Percentiles rank a stretch among this genome's conserved stretches.
phyloP scores from a whole-genome alignment of 805 yeast genomes.

The Cyberlindnera maclurae region DNA sequence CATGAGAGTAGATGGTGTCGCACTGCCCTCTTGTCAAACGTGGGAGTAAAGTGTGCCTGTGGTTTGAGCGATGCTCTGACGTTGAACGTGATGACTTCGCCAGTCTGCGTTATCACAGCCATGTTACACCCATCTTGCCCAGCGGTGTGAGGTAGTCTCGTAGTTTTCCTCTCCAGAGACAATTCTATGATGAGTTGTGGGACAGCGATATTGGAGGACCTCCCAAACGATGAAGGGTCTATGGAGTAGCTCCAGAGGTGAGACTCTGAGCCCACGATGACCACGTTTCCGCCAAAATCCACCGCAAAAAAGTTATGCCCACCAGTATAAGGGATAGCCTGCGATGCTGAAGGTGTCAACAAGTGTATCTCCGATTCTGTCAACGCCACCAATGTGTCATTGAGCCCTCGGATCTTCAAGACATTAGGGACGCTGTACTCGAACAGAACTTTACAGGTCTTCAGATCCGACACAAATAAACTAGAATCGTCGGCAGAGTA shows the following conservation, averaged over 20 bases:
- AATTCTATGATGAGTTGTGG: conserved; percentile 9
- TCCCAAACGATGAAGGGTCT: conserved; percentile 10
- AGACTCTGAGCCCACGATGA: conserved; percentile 8
- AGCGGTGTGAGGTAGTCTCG: conserved; percentile 11
- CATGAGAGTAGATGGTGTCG: conserved; percentile 1
- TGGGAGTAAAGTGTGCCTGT: conserved; percentile 4
- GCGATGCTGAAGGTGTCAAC: neutral
- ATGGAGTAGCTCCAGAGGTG: conserved; percentile 10
- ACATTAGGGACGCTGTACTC: conserved; percentile 7
- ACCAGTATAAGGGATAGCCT: conserved; percentile 3
- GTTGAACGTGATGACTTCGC: conserved; percentile 13
- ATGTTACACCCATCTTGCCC: conserved; percentile 24
- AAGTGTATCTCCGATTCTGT: conserved; percentile 4
- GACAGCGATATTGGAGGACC: conserved; percentile 2
- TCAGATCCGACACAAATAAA: conserved; percentile 12
- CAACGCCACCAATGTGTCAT: conserved; percentile 6
- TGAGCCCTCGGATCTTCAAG: conserved; percentile 7
- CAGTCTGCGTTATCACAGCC: conserved; percentile 11
- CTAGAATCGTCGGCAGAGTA: conserved; percentile 21
- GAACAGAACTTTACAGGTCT: conserved; percentile 4
- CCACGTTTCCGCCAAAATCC: conserved; percentile 17
- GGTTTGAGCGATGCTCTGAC: conserved; percentile 5
- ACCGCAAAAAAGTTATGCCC: conserved; percentile 14
- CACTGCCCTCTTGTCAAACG: neutral
- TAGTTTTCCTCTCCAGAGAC: conserved; percentile 13